phyloP scores from a whole-genome alignment of 176 grass and related monocot genomes.

The Aegilops tauschii region DNA sequence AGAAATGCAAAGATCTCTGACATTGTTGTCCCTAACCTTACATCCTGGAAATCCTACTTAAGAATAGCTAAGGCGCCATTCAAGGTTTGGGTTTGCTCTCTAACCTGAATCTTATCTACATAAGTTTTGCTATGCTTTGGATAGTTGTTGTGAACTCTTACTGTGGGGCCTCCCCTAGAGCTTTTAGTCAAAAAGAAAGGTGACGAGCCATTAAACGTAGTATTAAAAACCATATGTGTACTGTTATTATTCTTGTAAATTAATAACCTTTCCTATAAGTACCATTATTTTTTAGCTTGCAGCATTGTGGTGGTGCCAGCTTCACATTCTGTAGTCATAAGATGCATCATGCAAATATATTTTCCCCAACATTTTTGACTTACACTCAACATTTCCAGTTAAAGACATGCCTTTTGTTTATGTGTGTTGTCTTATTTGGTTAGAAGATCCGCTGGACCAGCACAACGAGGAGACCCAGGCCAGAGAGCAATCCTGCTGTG shows the following conservation, averaged over 20 bases:
- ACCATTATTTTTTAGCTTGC: neutral
- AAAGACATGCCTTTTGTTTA: neutral
- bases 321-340: neutral
- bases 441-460: slow-evolving; percentile 39
- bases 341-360: neutral
- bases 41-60: neutral
- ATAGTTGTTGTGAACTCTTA: neutral
- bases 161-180: neutral
- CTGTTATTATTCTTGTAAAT: neutral
- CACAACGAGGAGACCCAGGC: slow-evolving; percentile 38
- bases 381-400: neutral
- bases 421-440: neutral
- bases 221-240: neutral
- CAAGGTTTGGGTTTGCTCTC: neutral
- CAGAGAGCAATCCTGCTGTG: slow-evolving; percentile 17
- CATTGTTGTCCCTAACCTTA: neutral
- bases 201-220: neutral
- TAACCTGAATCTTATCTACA: neutral
- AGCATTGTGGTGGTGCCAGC: neutral
- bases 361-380: neutral
- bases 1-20: neutral
- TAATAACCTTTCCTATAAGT: neutral
- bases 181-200: neutral
- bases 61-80: neutral
- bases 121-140: neutral